Evolutionary conservation across 768 basidiomycete species (phyloP).

Genomic region (Naematelia aurantialba): DNA sequence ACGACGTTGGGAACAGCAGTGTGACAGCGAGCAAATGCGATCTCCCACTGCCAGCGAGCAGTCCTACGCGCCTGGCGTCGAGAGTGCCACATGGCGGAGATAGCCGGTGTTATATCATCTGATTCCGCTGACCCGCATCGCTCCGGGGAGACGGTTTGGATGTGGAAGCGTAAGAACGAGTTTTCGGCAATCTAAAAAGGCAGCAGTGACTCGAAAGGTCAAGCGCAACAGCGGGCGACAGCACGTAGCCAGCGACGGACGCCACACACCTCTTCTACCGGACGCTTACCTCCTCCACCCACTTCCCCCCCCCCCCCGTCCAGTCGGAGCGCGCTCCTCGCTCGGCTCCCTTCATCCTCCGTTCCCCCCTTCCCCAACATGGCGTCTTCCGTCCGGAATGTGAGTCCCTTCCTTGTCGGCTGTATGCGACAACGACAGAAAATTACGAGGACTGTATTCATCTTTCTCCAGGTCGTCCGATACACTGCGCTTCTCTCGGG

Average conservation of each 20-base stretch:
- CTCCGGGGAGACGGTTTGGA: too few relatives aligned
- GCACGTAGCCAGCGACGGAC: background rate
- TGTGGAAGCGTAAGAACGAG: too few relatives aligned
- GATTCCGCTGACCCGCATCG: background rate
- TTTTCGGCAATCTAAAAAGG: background rate
- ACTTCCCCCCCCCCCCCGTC: background rate
- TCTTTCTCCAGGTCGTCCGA: conserved; percentile 75
- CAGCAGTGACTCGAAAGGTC: background rate
- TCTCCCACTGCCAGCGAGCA: too few relatives aligned
- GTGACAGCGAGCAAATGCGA: too few relatives aligned
- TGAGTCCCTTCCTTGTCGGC: conserved; percentile 15
- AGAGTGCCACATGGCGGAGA: conserved; percentile 10
- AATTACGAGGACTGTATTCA: background rate
- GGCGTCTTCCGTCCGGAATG: conserved; percentile 37
- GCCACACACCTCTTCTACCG: background rate
- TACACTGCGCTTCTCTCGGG: conserved; percentile 86
- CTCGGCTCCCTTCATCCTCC: background rate
- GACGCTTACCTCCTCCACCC: background rate
- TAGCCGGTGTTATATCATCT: background rate
- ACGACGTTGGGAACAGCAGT: too few relatives aligned
- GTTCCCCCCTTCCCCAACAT: conserved; percentile 14
- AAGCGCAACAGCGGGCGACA: background rate
- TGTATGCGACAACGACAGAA: background rate
- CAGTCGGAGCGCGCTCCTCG: background rate
- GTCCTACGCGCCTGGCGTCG: background rate